Evolutionary conservation across 1,139 yeast species (phyloP).

Genomic region (Blastobotrys buckinghamii): DNA sequence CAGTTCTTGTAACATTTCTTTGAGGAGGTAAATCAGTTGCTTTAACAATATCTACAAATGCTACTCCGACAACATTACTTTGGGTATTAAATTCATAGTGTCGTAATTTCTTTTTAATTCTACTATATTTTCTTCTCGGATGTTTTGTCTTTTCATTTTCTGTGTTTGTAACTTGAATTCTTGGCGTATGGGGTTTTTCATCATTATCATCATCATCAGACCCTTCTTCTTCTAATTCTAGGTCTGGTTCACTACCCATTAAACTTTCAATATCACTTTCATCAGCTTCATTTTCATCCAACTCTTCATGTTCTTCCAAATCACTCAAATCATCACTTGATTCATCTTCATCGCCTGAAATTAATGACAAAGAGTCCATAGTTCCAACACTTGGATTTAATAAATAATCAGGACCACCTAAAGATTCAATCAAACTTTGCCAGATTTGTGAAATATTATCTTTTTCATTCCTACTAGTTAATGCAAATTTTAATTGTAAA

Average conservation of each 20-base stretch:
- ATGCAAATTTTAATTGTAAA: constrained; percentile 45
- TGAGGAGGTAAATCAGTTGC: constrained; percentile 47
- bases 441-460: constrained; percentile 16
- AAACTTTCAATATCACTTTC: constrained; percentile 1
- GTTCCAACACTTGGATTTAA: constrained; percentile 1
- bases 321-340: constrained; percentile 10
- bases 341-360: constrained; percentile 7
- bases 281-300: background rate
- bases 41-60: constrained; percentile 67
- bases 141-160: background rate
- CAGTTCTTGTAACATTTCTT: constrained; percentile 47
- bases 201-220: background rate
- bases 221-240: constrained; percentile 2
- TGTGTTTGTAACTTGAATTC: constrained; percentile 6
- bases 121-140: background rate
- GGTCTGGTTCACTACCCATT: background rate
- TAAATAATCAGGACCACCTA: constrained; percentile 5
- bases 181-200: too few species aligned
- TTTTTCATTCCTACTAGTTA: constrained; percentile 14
- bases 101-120: constrained; percentile 9
- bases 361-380: constrained; percentile 6
- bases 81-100: constrained; percentile 34
- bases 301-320: background rate
- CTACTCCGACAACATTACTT: constrained; percentile 58
- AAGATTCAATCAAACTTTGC: constrained; percentile 9